These are phyloP conservation scores for Ustilaginoidea virens DNA, from an alignment of 2,329 filamentous ascomycete species.

Conservation along the genomic window DNA sequence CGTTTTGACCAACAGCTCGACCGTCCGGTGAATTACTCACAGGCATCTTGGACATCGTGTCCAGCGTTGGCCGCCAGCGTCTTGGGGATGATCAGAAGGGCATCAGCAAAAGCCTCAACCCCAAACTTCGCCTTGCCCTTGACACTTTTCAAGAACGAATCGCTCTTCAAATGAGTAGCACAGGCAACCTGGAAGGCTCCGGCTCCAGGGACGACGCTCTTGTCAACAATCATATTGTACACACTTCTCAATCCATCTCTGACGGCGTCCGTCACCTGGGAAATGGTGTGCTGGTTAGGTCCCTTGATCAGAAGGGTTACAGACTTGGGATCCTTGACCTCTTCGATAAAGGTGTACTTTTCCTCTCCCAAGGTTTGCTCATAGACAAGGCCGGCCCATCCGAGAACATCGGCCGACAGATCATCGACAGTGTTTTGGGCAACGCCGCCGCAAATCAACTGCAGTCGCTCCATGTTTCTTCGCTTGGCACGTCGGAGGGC, in stretches of 20 bases:
- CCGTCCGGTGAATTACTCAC: slow-evolving; percentile 36
- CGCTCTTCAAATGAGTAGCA: slow-evolving; percentile 72
- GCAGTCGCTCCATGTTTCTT: slow-evolving; percentile 96
- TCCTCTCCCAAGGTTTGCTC: slow-evolving; percentile 96
- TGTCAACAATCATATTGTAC: slow-evolving; percentile 99
- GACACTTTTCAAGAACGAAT: slow-evolving; percentile 73
- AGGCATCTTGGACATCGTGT: slow-evolving; percentile 88
- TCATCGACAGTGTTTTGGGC: slow-evolving; percentile 97
- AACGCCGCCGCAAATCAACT: slow-evolving; percentile 80
- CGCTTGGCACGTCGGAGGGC: slow-evolving; percentile 89
- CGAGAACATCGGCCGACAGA: slow-evolving; percentile 70
- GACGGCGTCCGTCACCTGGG: slow-evolving; percentile 91
- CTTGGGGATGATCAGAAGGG: slow-evolving; percentile 60
- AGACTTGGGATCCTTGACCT: slow-evolving; percentile 97
- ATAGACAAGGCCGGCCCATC: slow-evolving; percentile 93
- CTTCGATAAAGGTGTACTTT: slow-evolving; percentile 97
- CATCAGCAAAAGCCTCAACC: slow-evolving; percentile 88
- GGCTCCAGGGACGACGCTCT: slow-evolving; percentile 83
- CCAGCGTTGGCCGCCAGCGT: slow-evolving; percentile 91
- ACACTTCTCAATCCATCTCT: slow-evolving; percentile 89
- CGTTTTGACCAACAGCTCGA: background rate
- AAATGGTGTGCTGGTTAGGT: slow-evolving; percentile 90
- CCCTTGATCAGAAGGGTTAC: slow-evolving; percentile 97
- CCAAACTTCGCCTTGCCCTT: slow-evolving; percentile 98
- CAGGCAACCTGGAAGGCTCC: slow-evolving; percentile 95